These are phyloP conservation scores for Sclerotiophoma versabilis DNA, from an alignment of 2,329 filamentous ascomycete genomes.

Conservation along the genomic window DNA sequence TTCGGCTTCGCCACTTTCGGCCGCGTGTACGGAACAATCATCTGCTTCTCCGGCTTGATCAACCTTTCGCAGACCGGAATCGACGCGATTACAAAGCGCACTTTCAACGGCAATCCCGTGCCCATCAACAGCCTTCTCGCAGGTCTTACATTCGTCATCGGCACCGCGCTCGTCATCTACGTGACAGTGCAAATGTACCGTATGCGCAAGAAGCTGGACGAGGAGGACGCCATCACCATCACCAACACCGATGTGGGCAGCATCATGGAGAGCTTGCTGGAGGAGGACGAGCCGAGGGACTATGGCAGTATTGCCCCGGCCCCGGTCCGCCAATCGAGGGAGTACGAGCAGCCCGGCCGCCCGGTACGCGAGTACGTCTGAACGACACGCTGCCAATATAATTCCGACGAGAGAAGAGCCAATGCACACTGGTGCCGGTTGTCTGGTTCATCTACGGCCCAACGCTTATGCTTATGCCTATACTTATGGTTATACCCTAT, in stretches of 20 bases:
- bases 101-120: slow-evolving; percentile 73
- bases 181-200: slow-evolving; percentile 42
- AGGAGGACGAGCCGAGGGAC: slow-evolving; percentile 42
- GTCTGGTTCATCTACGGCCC: too few species aligned
- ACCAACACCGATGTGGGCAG: slow-evolving; percentile 73
- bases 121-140: slow-evolving; percentile 77
- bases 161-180: slow-evolving; percentile 64
- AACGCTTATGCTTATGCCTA: too few species aligned
- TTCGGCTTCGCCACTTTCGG: slow-evolving; percentile 91
- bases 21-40: slow-evolving; percentile 87
- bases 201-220: slow-evolving; percentile 41
- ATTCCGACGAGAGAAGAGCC: not conserved
- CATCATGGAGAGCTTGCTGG: slow-evolving; percentile 52
- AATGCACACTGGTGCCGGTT: not conserved
- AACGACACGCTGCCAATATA: not conserved
- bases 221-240: slow-evolving; percentile 62
- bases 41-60: slow-evolving; percentile 80
- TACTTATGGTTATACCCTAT: too few species aligned
- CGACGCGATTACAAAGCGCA: slow-evolving; percentile 76
- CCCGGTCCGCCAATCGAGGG: not conserved
- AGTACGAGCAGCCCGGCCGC: slow-evolving; percentile 3
- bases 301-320: slow-evolving; percentile 35
- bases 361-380: slow-evolving; percentile 7
- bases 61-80: slow-evolving; percentile 83
- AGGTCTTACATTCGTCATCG: slow-evolving; percentile 66